Base-by-base conservation (phyloP, 2,329 filamentous ascomycete species). In the Epichloe festucae region DNA sequence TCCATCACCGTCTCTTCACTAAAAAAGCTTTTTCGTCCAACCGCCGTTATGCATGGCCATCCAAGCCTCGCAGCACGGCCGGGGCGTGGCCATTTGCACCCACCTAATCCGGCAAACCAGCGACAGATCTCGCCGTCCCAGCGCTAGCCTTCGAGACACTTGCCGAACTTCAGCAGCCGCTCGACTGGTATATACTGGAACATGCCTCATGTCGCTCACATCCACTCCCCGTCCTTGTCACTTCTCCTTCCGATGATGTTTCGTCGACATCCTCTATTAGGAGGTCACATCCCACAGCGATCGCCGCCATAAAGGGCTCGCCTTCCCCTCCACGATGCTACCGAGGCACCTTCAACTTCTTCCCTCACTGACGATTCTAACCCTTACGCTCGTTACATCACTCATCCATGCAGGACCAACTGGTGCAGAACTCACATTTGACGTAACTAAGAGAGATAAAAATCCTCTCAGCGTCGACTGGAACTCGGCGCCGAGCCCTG, bases 161-260 rank as follows among this genome's bases (percentile, higher is more conserved):
- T 64, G 61, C 61, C 63, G 63, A 66, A 66, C 68, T 66, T 76
- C 73, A 76, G 66, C 71, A 75, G 69, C 72, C 73, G 73, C 74
- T 77, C 34, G 41, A 36, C 8, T 48, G 34, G 48, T 77, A 78
- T 77, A 77, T 78, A 78, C 75, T 70, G 68, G 67, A 69, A 69
- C 63, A 63, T 66, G 67, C 70, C 70, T 68, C 67, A 65, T 64
- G 53, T 64, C 59, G 17, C 48, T 46, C 42, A 43, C 27, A 31
- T 23, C 21, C 42, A 39, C 6, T 50, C 21, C 31, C 46, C 46
- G 63, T 65, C 66, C 67, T 70, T 70, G 69, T 70, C 66, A 63
- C 63, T 60, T 73, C 66, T 69, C 69, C 63, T 67, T n/a, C n/a
- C n/a, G 60, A 64, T 67, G 68, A 70, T 71, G 74, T 77, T 76